A percentile compares a stretch with the other conserved stretches of the same genome.
Evolutionary conservation across 192 early-diverging fungal species (phyloP).

Genomic region (Helicostylum pulchrum): DNA sequence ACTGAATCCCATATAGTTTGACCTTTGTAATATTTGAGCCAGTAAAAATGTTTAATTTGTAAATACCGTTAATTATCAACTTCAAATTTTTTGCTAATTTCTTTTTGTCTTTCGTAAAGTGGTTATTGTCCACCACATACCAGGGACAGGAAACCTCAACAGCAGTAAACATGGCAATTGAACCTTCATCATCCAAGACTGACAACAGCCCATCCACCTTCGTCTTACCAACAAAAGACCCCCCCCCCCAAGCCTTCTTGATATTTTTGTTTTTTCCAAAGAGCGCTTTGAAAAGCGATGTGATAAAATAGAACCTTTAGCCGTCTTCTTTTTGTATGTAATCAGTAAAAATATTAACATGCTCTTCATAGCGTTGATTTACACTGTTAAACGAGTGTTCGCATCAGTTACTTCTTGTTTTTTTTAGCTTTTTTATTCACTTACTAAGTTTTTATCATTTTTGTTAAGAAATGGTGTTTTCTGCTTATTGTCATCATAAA

Average conservation of each 20-base stretch:
- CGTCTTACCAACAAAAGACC: neutral
- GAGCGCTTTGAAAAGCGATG: neutral
- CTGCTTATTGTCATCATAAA: neutral
- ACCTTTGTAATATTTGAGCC: too few species aligned
- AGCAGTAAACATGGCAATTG: neutral
- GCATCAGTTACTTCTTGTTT: neutral
- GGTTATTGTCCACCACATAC: neutral
- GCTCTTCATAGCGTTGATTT: neutral
- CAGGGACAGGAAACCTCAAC: neutral
- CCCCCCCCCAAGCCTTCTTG: neutral
- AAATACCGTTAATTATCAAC: too few species aligned
- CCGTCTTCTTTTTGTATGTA: neutral
- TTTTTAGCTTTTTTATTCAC: neutral
- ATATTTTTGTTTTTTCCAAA: neutral
- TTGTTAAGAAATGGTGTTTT: neutral
- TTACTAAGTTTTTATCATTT: neutral
- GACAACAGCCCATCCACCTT: neutral
- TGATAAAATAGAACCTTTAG: neutral
- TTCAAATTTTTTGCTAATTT: too few species aligned
- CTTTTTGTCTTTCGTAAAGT: too few species aligned
- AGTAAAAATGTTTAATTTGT: too few species aligned
- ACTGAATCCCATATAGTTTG: too few species aligned
- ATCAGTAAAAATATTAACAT: neutral
- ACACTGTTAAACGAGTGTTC: neutral
- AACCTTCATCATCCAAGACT: neutral